Evolutionary conservation across 495 filamentous ascomycete species (phyloP), one percentile per base, ranked within the genome.

Genomic region (Jackrogersella minutella): DNA sequence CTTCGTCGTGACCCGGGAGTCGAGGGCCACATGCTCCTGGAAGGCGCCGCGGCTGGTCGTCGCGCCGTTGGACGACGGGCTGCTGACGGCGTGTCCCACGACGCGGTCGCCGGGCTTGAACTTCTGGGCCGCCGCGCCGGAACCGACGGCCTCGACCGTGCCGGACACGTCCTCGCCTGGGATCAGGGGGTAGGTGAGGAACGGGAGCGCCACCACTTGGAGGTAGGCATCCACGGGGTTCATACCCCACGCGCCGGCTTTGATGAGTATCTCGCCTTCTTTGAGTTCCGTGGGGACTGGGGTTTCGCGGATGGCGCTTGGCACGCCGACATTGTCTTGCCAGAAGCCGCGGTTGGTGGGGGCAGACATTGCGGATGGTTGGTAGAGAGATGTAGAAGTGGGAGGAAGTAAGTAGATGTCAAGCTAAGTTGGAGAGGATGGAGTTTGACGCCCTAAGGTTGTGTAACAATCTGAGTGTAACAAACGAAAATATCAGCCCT

Each of bases 161-260:
- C 86, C 86, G 3, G 80, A 77, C 14, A 83, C 69, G 57, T 87
- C 86, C 50, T 60, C 57, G 30, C 86, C 84, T 0, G 83, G 70
- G 28, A 85, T 74, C 11, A 66, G 47, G 1, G 84, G 84, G 46
- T 81, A 84, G 11, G 30, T 55, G 43, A 68, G 7, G 53, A 69
- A 49, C 5, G 68, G 68, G 11, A 76, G 58, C 2, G 62, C 55
- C 30, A 49, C 31, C 53, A 74, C 64, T 54, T 76, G 75, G 22
- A 80, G 47, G 30, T 73, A 70, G 14, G 70, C 72, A 44, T 76
- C 74, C 21, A 56, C 41, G 8, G 80, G 76, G 30, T 78, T 77
- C 31, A 80, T 62, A 40, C 71, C 74, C 74, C 74, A 76, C 11
- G 74, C 70, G 11, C 58, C 58, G 6, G 61, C 70, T 53, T 73